Percentiles rank a stretch among this genome's conserved stretches.
Evolutionary conservation across 2,329 filamentous ascomycete genomes (phyloP).

Genomic region (Epichloe sylvatica): DNA sequence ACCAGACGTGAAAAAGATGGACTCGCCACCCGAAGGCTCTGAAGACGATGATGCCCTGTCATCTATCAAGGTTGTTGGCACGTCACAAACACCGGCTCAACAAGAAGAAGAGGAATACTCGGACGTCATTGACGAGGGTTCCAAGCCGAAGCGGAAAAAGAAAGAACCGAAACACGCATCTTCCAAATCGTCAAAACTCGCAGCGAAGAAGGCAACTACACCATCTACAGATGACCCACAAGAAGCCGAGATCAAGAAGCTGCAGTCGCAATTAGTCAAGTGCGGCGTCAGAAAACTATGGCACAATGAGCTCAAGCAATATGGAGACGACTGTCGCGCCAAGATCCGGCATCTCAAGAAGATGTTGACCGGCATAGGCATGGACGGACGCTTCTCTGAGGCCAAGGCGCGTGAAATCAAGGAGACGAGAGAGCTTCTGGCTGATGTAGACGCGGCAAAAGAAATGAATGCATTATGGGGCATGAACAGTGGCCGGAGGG

Average conservation of each 20-base stretch:
- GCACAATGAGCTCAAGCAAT: constrained; percentile 68
- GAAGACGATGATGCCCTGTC: constrained; percentile 10
- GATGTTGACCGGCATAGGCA: constrained; percentile 70
- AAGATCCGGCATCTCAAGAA: constrained; percentile 71
- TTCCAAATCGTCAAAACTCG: constrained; percentile 16
- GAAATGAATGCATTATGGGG: constrained; percentile 76
- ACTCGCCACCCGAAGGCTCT: constrained; percentile 5
- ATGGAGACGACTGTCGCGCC: constrained; percentile 52
- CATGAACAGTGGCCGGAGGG: constrained; percentile 23
- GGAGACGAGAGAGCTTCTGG: constrained; percentile 69
- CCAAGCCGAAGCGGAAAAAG: constrained; percentile 44
- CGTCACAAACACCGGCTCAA: constrained; percentile 11
- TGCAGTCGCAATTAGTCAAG: constrained; percentile 76
- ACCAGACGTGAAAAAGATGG: constrained; percentile 7
- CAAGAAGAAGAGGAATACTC: constrained; percentile 29
- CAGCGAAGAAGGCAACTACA: constrained; percentile 15
- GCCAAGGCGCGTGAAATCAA: constrained; percentile 78
- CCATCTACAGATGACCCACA: constrained; percentile 38
- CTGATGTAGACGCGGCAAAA: constrained; percentile 72
- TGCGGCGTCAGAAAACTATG: constrained; percentile 90
- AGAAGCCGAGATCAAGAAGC: constrained; percentile 69
- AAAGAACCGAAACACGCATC: constrained; percentile 22
- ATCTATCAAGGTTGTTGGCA: constrained; percentile 9
- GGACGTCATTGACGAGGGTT: constrained; percentile 58
- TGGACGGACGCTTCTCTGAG: constrained; percentile 77